Conservation (phyloP, 331 rosid genomes). For the Arachis monticola region DNA sequence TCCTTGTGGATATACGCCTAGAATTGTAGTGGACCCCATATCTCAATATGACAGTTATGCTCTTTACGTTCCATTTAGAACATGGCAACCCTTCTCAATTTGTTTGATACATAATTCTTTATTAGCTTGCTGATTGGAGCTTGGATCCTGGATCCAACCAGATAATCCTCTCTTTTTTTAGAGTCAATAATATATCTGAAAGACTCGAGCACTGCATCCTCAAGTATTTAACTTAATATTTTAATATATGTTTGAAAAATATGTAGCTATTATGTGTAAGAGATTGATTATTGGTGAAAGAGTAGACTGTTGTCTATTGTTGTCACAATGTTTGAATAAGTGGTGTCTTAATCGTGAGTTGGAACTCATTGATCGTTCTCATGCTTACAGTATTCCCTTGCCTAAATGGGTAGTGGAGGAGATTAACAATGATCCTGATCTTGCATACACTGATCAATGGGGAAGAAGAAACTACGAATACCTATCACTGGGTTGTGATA, state of each 20-base stretch:
- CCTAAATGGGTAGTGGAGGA: constrained; percentile 94
- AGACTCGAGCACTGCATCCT: no score
- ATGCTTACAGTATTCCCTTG: constrained; percentile 76
- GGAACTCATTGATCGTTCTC: constrained; percentile 3
- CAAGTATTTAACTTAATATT: no score
- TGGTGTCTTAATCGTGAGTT: not conserved
- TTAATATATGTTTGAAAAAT: no score
- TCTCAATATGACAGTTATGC: not conserved
- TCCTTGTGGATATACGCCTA: not conserved
- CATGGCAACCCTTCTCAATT: not conserved
- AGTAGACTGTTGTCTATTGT: not conserved
- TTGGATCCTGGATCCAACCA: not conserved
- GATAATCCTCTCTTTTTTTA: not conserved
- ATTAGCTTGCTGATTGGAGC: not conserved
- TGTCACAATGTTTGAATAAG: not conserved
- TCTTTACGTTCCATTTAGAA: not conserved
- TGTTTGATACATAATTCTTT: not conserved
- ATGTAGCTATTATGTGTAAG: no score
- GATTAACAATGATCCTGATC: constrained; percentile 75
- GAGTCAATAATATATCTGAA: not conserved
- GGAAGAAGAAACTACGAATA: constrained; percentile 89
- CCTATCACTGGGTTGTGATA: constrained; percentile 84
- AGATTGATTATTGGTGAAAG: not conserved
- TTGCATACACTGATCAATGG: constrained; percentile 99
- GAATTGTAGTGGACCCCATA: constrained; percentile 2